Conservation (phyloP, 331 rosid genomes). For the Arachis monticola region DNA sequence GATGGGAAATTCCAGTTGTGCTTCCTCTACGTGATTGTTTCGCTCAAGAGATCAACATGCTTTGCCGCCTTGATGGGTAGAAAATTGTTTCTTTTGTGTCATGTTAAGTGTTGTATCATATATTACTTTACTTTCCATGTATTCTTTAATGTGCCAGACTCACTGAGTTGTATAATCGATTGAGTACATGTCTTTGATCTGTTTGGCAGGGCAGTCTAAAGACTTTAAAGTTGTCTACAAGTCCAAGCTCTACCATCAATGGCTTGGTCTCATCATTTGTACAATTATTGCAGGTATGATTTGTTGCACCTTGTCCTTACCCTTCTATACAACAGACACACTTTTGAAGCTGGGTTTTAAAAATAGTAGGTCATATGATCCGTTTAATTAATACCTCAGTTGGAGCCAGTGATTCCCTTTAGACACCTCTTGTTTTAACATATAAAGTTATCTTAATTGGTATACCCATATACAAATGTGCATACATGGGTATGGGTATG, state of each 20-base stretch:
- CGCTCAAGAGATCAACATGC: constrained; percentile 74
- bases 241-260: constrained; percentile 64
- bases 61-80: constrained; percentile 78
- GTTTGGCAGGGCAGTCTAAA: constrained; percentile 94
- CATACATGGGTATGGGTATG: background rate
- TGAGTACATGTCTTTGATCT: constrained; percentile 36
- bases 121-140: no score
- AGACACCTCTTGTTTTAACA: background rate
- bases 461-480: background rate
- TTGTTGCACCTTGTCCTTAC: background rate
- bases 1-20: constrained; percentile 77
- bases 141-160: background rate
- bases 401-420: background rate
- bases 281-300: constrained; percentile 76
- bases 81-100: no score
- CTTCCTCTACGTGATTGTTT: constrained; percentile 92
- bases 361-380: background rate
- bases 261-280: constrained; percentile 87
- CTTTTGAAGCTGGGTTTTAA: constrained; percentile 12
- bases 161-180: constrained; percentile 16
- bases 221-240: constrained; percentile 56
- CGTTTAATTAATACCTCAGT: constrained; percentile 7
- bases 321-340: constrained; percentile 18
- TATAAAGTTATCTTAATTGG: constrained; percentile 12
- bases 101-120: background rate